These are phyloP conservation scores for Metschnikowia dekortorum DNA, from an alignment of 805 yeast species.

Conservation along the genomic window DNA sequence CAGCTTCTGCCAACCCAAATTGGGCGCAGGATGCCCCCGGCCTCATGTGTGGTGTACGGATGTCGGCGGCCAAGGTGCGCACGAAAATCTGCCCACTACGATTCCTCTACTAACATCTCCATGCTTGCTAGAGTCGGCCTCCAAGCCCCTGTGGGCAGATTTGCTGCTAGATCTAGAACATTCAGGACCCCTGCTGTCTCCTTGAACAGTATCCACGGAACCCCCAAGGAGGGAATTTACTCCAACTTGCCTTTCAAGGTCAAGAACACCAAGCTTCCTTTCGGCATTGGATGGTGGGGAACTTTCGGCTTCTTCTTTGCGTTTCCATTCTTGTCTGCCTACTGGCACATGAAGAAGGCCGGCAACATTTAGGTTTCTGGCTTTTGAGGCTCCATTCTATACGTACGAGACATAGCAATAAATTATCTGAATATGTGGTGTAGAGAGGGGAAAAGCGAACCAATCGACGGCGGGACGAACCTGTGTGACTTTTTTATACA, in stretches of 20 bases:
- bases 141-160: constrained; percentile 15
- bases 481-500: no score
- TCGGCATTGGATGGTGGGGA: constrained; percentile 75
- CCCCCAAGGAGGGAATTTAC: constrained; percentile 65
- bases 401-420: constrained; percentile 2
- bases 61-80: neutral
- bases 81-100: neutral
- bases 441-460: neutral
- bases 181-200: constrained; percentile 46
- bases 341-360: constrained; percentile 83
- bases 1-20: no score
- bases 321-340: constrained; percentile 72
- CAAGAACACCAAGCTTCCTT: constrained; percentile 89
- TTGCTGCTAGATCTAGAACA: constrained; percentile 22
- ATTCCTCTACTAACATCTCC: neutral
- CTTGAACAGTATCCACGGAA: constrained; percentile 33
- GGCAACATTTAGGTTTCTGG: constrained; percentile 41
- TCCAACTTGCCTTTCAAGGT: constrained; percentile 92
- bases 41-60: constrained; percentile 1
- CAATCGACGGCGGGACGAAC: no score
- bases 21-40: neutral
- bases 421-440: constrained; percentile 12
- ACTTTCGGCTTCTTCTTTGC: constrained; percentile 42
- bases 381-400: neutral
- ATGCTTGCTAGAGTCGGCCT: constrained; percentile 26